A percentile compares a stretch with the other conserved stretches of the same genome.
Evolutionary conservation across 2,329 filamentous ascomycete species (phyloP).

Genomic region (Arthrobotrys megalospora): DNA sequence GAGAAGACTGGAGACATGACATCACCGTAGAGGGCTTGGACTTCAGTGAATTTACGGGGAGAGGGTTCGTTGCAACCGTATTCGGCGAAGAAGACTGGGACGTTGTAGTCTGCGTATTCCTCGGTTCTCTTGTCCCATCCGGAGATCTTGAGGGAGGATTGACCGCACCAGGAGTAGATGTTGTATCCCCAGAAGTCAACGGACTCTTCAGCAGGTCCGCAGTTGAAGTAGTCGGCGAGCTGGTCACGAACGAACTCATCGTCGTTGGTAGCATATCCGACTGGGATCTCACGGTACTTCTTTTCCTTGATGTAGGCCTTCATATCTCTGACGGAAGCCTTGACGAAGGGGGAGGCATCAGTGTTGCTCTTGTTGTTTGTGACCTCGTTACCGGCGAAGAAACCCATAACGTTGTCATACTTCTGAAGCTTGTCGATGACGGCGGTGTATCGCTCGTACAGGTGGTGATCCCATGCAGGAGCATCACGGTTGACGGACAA

Average conservation of each 20-base stretch:
- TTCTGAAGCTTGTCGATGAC: conserved; percentile 86
- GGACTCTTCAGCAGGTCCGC: conserved; percentile 76
- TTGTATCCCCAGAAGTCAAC: conserved; percentile 99
- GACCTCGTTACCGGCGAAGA: conserved; percentile 99
- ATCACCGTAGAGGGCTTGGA: conserved; percentile 81
- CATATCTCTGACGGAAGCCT: conserved; percentile 95
- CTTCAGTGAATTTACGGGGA: conserved; percentile 87
- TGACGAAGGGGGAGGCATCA: conserved; percentile 90
- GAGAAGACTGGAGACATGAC: conserved; percentile 91
- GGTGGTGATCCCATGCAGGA: conserved; percentile 82
- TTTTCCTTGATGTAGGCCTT: conserved; percentile 92
- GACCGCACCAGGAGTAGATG: conserved; percentile 99
- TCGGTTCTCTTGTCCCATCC: conserved; percentile 86
- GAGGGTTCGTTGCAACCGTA: conserved; percentile 87
- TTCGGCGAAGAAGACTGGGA: conserved; percentile 98
- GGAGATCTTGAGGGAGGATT: conserved; percentile 81
- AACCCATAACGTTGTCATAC: conserved; percentile 93
- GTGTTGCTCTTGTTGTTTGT: conserved; percentile 92
- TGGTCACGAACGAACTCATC: conserved; percentile 84
- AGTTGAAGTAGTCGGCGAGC: conserved; percentile 95
- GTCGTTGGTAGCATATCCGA: conserved; percentile 97
- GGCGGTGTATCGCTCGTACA: conserved; percentile 84
- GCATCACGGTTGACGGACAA: conserved; percentile 87
- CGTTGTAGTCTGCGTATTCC: conserved; percentile 89
- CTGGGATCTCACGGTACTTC: conserved; percentile 82